Percentiles rank a stretch among this genome's conserved stretches.
phyloP scores from a whole-genome alignment of 169 alveolate genomes.

The Fabrea salina region DNA sequence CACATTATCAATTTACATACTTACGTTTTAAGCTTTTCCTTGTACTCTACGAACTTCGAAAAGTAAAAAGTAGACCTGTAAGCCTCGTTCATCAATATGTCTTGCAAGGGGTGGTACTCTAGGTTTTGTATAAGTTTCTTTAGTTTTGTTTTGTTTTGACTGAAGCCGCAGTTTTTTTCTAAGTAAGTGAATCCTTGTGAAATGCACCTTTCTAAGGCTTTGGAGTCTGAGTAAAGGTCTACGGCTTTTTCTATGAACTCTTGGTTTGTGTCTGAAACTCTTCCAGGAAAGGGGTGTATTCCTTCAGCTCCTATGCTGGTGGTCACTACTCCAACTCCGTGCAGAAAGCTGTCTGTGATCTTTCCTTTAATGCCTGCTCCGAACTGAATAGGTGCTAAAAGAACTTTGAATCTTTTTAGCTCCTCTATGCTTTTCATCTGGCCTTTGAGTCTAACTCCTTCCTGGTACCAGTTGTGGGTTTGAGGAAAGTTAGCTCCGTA shows the following conservation, averaged over 20 bases:
- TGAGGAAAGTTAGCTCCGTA: conserved; percentile 18
- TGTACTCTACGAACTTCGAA: neutral
- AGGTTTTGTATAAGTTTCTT: neutral
- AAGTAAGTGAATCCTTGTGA: neutral
- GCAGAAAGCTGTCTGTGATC: conserved; percentile 7
- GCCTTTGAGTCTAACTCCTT: neutral
- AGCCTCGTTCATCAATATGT: neutral
- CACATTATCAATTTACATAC: neutral
- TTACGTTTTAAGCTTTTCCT: too few relatives aligned
- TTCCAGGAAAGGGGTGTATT: conserved; percentile 11
- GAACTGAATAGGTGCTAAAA: neutral
- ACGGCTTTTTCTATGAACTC: neutral
- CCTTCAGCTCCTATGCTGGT: conserved; percentile 15
- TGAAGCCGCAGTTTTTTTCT: neutral
- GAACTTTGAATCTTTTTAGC: neutral
- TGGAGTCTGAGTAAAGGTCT: neutral
- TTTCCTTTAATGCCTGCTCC: conserved; percentile 29
- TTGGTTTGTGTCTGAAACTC: neutral
- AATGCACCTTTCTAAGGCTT: neutral
- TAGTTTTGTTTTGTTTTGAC: neutral
- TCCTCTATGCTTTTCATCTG: neutral
- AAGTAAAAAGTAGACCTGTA: conserved; percentile 3
- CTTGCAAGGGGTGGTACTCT: neutral
- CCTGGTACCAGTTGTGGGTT: neutral
- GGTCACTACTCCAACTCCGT: conserved; percentile 10